Evolutionary conservation across 345 rosid genomes (phyloP).

Genomic region (Stellera chamaejasme): DNA sequence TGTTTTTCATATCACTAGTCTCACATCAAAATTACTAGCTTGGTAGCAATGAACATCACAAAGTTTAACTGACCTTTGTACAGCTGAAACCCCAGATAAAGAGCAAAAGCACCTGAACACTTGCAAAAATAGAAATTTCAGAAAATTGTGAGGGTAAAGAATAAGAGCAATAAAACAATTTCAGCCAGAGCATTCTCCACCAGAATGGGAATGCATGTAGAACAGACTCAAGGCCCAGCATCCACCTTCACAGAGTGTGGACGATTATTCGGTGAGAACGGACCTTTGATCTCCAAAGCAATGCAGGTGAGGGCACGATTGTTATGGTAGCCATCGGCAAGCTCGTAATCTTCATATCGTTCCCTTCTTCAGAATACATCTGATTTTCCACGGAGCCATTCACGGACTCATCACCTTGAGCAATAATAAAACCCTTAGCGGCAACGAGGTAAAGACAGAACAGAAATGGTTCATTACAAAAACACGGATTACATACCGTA

Average conservation of each 20-base stretch:
- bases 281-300: conserved; percentile 87
- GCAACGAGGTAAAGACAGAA: neutral
- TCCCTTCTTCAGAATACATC: conserved; percentile 30
- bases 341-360: conserved; percentile 37
- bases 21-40: neutral
- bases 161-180: neutral
- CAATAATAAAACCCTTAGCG: conserved; percentile 8
- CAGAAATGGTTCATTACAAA: neutral
- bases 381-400: conserved; percentile 45
- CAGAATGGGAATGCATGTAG: neutral
- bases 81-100: conserved; percentile 72
- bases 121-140: conserved; percentile 15
- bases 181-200: neutral
- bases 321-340: conserved; percentile 37
- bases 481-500: conserved; percentile 34
- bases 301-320: conserved; percentile 56
- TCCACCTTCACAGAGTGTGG: neutral
- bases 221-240: neutral
- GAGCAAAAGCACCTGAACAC: conserved; percentile 67
- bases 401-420: conserved; percentile 40
- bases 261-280: conserved; percentile 3
- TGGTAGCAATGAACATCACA: neutral
- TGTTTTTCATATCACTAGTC: neutral
- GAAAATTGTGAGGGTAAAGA: conserved; percentile 4
- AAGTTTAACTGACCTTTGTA: conserved; percentile 60